Evolutionary conservation across 306 rosid genomes (phyloP).

Genomic region (Vigna trinervia): DNA sequence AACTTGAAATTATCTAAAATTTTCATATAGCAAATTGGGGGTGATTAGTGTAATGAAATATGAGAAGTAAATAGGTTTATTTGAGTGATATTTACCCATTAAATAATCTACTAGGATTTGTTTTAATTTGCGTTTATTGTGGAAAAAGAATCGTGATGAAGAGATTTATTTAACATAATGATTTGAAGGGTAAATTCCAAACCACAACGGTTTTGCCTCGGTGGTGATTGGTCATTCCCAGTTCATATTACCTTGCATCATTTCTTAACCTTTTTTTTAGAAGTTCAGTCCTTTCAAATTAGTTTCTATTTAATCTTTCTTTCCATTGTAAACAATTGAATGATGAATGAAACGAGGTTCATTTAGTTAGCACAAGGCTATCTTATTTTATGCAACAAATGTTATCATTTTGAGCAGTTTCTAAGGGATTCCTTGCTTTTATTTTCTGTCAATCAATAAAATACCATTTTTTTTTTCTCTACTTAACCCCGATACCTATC

Average conservation of each 20-base stretch:
- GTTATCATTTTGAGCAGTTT: not conserved
- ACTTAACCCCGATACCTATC: constrained; percentile 4
- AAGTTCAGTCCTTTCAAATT: constrained; percentile 1
- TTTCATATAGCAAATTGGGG: no score
- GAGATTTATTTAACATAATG: constrained; percentile 11
- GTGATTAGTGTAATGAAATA: no score
- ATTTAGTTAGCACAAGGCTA: not conserved
- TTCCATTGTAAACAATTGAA: not conserved
- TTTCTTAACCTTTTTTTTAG: not conserved
- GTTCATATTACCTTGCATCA: not conserved
- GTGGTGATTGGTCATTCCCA: not conserved
- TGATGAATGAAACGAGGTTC: no score
- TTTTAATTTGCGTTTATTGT: no score
- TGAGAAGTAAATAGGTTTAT: no score
- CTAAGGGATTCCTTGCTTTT: not conserved
- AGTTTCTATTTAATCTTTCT: not conserved
- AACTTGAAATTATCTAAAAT: no score
- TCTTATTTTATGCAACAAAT: not conserved
- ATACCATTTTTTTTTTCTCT: not conserved
- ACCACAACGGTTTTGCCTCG: not conserved
- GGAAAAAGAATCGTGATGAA: no score
- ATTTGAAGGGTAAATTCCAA: not conserved
- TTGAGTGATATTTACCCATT: no score
- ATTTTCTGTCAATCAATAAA: not conserved
- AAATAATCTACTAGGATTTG: no score